These are phyloP conservation scores for Chaetomium strumarium DNA, from an alignment of 2,329 filamentous ascomycete species.

Conservation along the genomic window DNA sequence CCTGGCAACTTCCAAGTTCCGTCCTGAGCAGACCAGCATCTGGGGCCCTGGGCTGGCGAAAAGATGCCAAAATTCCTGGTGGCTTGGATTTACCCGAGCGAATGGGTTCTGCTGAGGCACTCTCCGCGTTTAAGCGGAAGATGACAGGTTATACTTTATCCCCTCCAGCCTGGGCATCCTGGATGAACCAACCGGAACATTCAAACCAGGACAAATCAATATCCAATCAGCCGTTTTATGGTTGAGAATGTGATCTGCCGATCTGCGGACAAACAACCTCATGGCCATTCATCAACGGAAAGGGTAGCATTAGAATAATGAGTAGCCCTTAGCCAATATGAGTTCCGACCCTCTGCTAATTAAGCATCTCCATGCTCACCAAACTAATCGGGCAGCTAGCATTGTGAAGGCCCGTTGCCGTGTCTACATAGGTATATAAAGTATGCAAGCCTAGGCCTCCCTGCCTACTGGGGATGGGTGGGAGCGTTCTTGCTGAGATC, in stretches of 20 bases:
- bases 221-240: constrained; percentile 16
- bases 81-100: background rate
- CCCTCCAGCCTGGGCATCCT: constrained; percentile 15
- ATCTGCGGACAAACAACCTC: constrained; percentile 9
- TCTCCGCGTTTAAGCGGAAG: constrained; percentile 5
- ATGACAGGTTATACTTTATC: constrained; percentile 16
- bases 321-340: background rate
- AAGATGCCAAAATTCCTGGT: no score
- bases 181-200: constrained; percentile 15
- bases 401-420: background rate
- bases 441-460: background rate
- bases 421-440: background rate
- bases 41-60: background rate
- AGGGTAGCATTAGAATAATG: constrained; percentile 3
- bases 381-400: constrained; percentile 19
- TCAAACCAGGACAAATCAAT: constrained; percentile 5
- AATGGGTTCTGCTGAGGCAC: background rate
- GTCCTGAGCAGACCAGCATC: no score
- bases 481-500: background rate
- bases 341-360: constrained; percentile 22
- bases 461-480: background rate
- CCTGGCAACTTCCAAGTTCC: no score
- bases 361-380: constrained; percentile 19
- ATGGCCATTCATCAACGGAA: constrained; percentile 6
- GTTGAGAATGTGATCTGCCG: constrained; percentile 19